These are phyloP conservation scores for Fusarium sp. DNA, from an alignment of 2,329 filamentous ascomycete genomes.

Conservation along the genomic window DNA sequence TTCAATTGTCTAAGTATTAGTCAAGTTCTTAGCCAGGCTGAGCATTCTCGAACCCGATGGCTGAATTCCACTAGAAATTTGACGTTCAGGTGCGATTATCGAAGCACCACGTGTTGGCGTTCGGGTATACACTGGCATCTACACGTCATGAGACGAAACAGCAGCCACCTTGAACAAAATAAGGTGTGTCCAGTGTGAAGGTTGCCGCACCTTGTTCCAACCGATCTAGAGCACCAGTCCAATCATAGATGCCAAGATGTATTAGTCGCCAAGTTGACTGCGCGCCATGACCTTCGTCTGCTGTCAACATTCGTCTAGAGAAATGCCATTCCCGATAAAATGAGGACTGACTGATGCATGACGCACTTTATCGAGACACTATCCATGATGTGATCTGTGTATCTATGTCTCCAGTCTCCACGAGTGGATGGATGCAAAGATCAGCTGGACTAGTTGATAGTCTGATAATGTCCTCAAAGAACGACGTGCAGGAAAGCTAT, in stretches of 20 bases:
- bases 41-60: conserved; percentile 1
- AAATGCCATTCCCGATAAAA: conserved; percentile 5
- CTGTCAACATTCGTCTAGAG: conserved; percentile 7
- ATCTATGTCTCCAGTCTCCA: conserved; percentile 6
- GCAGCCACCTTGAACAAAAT: conserved; percentile 10
- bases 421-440: neutral
- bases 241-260: conserved; percentile 24
- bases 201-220: conserved; percentile 32
- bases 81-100: neutral
- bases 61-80: neutral
- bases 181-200: conserved; percentile 25
- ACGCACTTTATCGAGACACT: conserved; percentile 34
- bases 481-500: neutral
- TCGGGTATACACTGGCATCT: conserved; percentile 10
- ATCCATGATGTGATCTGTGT: conserved; percentile 2
- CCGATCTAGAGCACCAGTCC: conserved; percentile 28
- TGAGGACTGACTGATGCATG: conserved; percentile 12
- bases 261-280: conserved; percentile 3
- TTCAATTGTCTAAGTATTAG: neutral
- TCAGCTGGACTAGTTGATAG: conserved; percentile 13
- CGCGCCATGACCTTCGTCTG: conserved; percentile 3
- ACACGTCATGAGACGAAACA: conserved; percentile 42
- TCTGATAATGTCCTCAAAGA: neutral
- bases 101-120: conserved; percentile 36
- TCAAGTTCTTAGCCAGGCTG: neutral